These are phyloP conservation scores for Cystobasidium sp. DNA, from an alignment of 1,284 basidiomycete species.

Conservation along the genomic window DNA sequence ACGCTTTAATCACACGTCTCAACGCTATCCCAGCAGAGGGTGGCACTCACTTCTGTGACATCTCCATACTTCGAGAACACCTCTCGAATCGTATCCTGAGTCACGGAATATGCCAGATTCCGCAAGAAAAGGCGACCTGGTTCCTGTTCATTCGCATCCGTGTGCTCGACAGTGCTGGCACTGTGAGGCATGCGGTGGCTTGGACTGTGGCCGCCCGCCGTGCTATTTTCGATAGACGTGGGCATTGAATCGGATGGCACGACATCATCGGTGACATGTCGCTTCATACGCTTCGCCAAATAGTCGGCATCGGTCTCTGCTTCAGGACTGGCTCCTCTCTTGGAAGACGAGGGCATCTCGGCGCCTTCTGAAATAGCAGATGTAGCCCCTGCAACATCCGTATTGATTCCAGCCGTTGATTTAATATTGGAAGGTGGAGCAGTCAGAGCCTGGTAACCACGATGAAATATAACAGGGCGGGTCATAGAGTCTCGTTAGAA, in stretches of 20 bases:
- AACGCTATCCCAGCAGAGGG: not conserved
- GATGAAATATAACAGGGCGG: too few relatives aligned
- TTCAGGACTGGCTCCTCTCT: not conserved
- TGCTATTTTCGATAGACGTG: too few relatives aligned
- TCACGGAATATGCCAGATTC: constrained; percentile 84
- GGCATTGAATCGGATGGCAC: too few relatives aligned
- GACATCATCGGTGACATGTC: not conserved
- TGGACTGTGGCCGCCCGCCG: too few relatives aligned
- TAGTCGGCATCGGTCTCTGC: constrained; percentile 56
- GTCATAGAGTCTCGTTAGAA: too few relatives aligned
- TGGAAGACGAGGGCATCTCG: not conserved
- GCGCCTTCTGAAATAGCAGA: not conserved
- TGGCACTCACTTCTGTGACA: constrained; percentile 60
- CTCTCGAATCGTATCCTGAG: constrained; percentile 71
- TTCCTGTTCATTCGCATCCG: constrained; percentile 57
- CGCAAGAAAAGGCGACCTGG: constrained; percentile 87
- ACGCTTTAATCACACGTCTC: not conserved
- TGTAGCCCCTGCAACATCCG: not conserved
- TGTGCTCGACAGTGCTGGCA: too few relatives aligned
- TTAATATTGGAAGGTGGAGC: too few relatives aligned
- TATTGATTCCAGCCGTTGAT: too few relatives aligned
- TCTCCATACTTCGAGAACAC: constrained; percentile 74
- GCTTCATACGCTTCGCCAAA: constrained; percentile 57
- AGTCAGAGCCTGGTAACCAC: too few relatives aligned
- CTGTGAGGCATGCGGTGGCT: too few relatives aligned